Evolutionary conservation across 2,329 filamentous ascomycete species (phyloP), one percentile per base, ranked within the genome.

Genomic region (Monosporascus ibericus): DNA sequence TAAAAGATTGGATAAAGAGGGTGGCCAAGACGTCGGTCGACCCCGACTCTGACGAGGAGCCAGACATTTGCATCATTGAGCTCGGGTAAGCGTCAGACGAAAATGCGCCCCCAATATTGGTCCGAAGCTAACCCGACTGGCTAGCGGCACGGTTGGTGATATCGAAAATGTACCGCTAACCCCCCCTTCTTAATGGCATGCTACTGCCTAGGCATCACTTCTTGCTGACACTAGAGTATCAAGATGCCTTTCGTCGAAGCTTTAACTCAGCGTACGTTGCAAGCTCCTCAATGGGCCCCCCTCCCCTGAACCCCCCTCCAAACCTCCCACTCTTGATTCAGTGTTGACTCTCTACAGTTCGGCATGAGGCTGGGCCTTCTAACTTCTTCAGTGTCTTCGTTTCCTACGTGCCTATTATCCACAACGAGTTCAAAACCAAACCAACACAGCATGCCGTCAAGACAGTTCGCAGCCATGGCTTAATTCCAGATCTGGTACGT

Each of bases 331-430:
- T 14, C 39, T 42, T 18, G 15, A n/a, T 42, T 20, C n/a, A 42
- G 9, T 20, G 18, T 20, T 42, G 8, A 42, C 20, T 18, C 18
- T 42, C 7, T 42, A 42, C 14, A 42, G 39, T 96, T 58, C 80
- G 86, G 60, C 78, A 87, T 60, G 80, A 85, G 57, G 84, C 81
- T 24, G 88, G 88, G 61, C 84, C 82, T 65, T 80, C 84, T 66
- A 92, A 95, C 73, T 95, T 96, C 69, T 74, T 92, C 67, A 87
- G 90, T 68, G 95, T 96, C 60, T 86, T 91, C 71, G 92, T 96
- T 56, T 91, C 88, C 5, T 89, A 92, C 62, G 86, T 97, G 36
- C 94, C 92, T 1, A 80, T 92, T 36, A 69, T 67, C 11, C 49
- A 79, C 53, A 79, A 80, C 42, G 80, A 97, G 76, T 85, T 95